phyloP scores from a whole-genome alignment of 108 stramenopile species.

The Nannochloropsis salina region DNA sequence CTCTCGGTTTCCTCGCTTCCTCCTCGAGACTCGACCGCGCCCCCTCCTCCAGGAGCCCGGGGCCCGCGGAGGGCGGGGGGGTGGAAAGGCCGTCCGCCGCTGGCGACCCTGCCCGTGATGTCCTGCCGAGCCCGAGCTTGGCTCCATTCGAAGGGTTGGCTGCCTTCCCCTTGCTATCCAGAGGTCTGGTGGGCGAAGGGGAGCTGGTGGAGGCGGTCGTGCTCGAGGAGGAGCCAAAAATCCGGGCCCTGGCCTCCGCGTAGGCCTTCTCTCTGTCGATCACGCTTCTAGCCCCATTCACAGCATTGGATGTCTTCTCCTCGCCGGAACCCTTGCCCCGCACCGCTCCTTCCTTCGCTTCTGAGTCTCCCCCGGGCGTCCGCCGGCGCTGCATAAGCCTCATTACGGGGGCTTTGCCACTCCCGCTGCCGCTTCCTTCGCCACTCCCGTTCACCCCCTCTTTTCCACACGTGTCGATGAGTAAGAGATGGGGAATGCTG shows the following conservation, averaged over 20 bases:
- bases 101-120: too few relatives aligned
- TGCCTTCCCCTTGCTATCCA: too few relatives aligned
- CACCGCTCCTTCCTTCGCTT: not conserved
- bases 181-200: slow-evolving; percentile 13
- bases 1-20: slow-evolving; percentile 18
- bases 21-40: not conserved
- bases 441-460: slow-evolving; percentile 28
- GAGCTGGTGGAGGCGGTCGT: slow-evolving; percentile 8
- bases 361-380: slow-evolving; percentile 23
- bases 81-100: too few relatives aligned
- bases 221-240: slow-evolving; percentile 59
- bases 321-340: not conserved
- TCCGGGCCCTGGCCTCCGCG: slow-evolving; percentile 79
- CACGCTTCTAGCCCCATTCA: slow-evolving; percentile 51
- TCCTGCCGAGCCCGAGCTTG: too few relatives aligned
- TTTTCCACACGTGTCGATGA: slow-evolving; percentile 48
- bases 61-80: not conserved
- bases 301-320: not conserved
- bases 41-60: slow-evolving; percentile 18
- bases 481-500: slow-evolving; percentile 44
- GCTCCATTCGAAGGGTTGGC: too few relatives aligned
- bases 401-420: slow-evolving; percentile 31
- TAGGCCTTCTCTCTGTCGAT: slow-evolving; percentile 80
- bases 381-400: not conserved
- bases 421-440: slow-evolving; percentile 41